Conservation (phyloP, 164 flowering plant genomes). For the Buxus sempervirens region DNA sequence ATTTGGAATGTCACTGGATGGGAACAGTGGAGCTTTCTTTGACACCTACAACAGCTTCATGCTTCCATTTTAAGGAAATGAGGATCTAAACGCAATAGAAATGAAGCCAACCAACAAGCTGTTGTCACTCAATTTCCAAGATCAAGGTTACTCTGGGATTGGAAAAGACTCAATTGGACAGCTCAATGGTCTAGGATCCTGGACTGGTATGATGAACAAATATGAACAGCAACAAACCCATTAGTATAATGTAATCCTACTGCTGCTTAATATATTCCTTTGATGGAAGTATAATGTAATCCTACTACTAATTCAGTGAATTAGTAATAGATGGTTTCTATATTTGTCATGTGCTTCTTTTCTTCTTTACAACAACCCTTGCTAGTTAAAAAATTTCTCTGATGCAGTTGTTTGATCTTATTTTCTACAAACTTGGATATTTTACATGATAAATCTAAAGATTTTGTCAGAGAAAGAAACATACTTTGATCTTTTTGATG, state of each 20-base stretch:
- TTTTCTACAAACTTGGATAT: background rate
- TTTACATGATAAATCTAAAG: too few species aligned
- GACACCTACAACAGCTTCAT: slow-evolving; percentile 20
- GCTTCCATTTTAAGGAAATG: slow-evolving; percentile 27
- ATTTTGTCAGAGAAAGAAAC: too few species aligned
- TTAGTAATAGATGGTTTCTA: background rate
- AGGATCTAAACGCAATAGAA: slow-evolving; percentile 19
- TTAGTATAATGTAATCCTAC: slow-evolving; percentile 13
- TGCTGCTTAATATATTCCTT: background rate
- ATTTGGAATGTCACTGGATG: slow-evolving; percentile 23
- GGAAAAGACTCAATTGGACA: slow-evolving; percentile 43
- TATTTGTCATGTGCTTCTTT: background rate
- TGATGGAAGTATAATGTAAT: too few species aligned
- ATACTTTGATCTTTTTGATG: too few species aligned
- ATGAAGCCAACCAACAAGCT: slow-evolving; percentile 53
- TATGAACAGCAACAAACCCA: slow-evolving; percentile 51
- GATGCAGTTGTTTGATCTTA: background rate
- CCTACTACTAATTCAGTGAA: too few species aligned
- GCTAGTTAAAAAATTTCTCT: too few species aligned
- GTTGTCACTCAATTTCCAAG: slow-evolving; percentile 65
- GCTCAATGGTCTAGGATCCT: slow-evolving; percentile 38
- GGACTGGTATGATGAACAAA: slow-evolving; percentile 42
- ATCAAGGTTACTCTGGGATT: slow-evolving; percentile 45
- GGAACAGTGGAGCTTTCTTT: slow-evolving; percentile 4
- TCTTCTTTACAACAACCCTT: background rate